Evolutionary conservation across 2,329 filamentous ascomycete genomes (phyloP).

Genomic region (Fusarium protoensiforme): DNA sequence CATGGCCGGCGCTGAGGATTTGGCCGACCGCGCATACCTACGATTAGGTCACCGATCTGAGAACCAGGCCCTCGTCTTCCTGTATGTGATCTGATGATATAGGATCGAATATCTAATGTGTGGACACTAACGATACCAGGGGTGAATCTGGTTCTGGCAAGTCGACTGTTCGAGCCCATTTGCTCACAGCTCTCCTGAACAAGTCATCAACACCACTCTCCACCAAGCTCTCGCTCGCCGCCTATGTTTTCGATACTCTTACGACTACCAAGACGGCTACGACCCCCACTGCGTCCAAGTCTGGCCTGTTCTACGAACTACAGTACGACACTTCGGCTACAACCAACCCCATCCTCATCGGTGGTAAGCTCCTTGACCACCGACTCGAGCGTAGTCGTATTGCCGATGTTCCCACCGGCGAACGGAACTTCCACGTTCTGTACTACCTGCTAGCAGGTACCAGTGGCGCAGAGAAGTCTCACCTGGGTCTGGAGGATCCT

Average conservation of each 20-base stretch:
- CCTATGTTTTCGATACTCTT: slow-evolving; percentile 94
- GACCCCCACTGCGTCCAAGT: slow-evolving; percentile 94
- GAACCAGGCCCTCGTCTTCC: slow-evolving; percentile 91
- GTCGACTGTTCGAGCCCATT: slow-evolving; percentile 90
- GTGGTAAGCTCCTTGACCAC: slow-evolving; percentile 94
- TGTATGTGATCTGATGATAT: slow-evolving; percentile 67
- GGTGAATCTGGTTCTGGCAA: slow-evolving; percentile 97
- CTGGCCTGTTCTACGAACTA: slow-evolving; percentile 93
- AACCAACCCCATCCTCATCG: slow-evolving; percentile 87
- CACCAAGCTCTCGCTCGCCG: slow-evolving; percentile 90
- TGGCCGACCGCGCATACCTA: slow-evolving; percentile 87
- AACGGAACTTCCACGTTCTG: slow-evolving; percentile 94
- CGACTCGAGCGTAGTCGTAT: slow-evolving; percentile 92
- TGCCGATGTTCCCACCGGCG: slow-evolving; percentile 90
- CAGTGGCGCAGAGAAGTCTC: slow-evolving; percentile 87
- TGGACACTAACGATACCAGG: slow-evolving; percentile 58
- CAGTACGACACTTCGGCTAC: slow-evolving; percentile 94
- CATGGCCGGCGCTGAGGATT: slow-evolving; percentile 90
- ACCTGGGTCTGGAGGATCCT: slow-evolving; percentile 73
- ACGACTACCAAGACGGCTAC: slow-evolving; percentile 98
- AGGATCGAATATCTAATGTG: background rate
- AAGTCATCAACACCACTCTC: slow-evolving; percentile 94
- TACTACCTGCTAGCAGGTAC: slow-evolving; percentile 97
- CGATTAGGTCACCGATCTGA: slow-evolving; percentile 89
- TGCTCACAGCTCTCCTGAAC: slow-evolving; percentile 85